These are phyloP conservation scores for Chloromonas sp. DNA, from an alignment of 163 green algal genomes.

Conservation along the genomic window DNA sequence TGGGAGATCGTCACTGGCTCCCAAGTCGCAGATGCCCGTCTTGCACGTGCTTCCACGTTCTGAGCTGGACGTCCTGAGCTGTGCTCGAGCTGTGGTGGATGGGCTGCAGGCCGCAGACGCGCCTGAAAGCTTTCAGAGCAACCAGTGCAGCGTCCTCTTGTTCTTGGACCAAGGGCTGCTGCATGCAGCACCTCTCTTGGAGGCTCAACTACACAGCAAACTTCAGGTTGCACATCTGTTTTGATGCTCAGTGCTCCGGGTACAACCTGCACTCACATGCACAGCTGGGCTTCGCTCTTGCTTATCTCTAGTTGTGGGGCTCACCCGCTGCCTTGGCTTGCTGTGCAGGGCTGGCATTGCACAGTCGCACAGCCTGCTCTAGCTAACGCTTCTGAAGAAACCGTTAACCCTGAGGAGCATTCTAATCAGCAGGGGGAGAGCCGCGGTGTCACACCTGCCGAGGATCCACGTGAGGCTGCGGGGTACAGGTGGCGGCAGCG, in stretches of 20 bases:
- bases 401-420: no score
- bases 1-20: constrained; percentile 67
- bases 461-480: no score
- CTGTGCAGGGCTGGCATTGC: no score
- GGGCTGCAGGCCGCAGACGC: neutral
- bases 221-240: neutral
- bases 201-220: neutral
- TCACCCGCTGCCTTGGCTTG: no score
- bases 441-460: no score
- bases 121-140: neutral
- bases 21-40: constrained; percentile 51
- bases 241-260: neutral
- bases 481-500: no score
- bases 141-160: neutral
- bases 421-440: no score
- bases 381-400: no score
- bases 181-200: neutral
- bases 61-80: constrained; percentile 33
- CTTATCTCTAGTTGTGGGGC: no score
- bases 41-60: constrained; percentile 72
- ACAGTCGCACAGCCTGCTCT: no score
- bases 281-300: no score
- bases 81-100: constrained; percentile 1
- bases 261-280: neutral
- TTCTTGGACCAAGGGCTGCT: neutral